Base-by-base conservation (phyloP, 805 yeast species). In the Candida loeiensis region DNA sequence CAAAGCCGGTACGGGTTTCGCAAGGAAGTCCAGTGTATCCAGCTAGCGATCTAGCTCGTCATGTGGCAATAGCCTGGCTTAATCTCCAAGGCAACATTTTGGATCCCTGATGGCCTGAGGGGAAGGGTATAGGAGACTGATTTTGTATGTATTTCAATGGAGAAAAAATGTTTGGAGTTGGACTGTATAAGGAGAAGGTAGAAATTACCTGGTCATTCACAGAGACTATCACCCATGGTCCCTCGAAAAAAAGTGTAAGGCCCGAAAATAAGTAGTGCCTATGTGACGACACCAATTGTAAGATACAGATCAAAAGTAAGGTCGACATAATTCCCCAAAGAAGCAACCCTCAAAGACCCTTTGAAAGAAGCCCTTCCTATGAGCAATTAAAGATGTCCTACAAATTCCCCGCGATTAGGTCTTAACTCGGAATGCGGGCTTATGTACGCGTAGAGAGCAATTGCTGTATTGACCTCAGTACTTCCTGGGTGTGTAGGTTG, bases 1-100 rank as follows among this genome's bases (percentile, higher is more conserved):
- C 41, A 69, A 55, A 51, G 82, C 84, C 1, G 79, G 82, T n/a
- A 76, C 82, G 12, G 85, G 85, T 1, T 69, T 70, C 41, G 75
- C 77, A 16, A 59, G 47, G 30, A 41, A 28, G 20, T n/a, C 39
- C 9, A 31, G 41, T 19, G 39, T 37, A 22, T 37, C 40, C n/a
- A 37, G 40, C 17, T 36, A 34, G 20, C 29, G 20, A 17, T 25
- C 27, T 11, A 6, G 6, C 6, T 4, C 27, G n/a, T 25, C 24
- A 21, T 21, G n/a, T n/a, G n/a, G n/a, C n/a, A n/a, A n/a, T n/a
- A n/a, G n/a, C n/a, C n/a, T n/a, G n/a, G n/a, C n/a, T n/a, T n/a
- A n/a, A n/a, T n/a, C n/a, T n/a, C n/a, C n/a, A n/a, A n/a, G n/a
- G n/a, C n/a, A n/a, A n/a, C n/a, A n/a, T n/a, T n/a, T n/a, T n/a